phyloP scores from a whole-genome alignment of 2,329 filamentous ascomycete species.

The Clathrospora elynae region DNA sequence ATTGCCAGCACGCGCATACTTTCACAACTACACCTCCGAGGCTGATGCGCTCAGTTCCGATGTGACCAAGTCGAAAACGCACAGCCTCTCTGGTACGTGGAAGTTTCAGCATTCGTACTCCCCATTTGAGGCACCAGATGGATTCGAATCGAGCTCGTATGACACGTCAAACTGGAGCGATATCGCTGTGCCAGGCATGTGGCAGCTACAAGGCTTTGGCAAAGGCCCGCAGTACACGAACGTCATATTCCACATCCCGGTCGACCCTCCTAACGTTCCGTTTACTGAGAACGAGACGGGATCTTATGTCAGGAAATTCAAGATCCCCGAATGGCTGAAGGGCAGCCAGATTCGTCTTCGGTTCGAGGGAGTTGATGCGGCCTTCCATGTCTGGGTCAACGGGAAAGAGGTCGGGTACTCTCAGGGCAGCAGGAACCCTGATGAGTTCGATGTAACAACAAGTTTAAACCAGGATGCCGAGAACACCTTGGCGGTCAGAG shows the following conservation, averaged over 20 bases:
- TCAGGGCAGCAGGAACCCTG: conserved; percentile 70
- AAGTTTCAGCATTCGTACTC: conserved; percentile 48
- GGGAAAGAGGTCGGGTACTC: conserved; percentile 68
- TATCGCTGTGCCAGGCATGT: conserved; percentile 68
- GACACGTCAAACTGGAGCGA: conserved; percentile 55
- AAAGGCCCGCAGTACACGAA: conserved; percentile 70
- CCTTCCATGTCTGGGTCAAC: conserved; percentile 73
- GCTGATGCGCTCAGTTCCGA: conserved; percentile 55
- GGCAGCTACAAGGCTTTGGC: conserved; percentile 72
- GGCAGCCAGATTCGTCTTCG: conserved; percentile 64
- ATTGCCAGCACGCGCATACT: conserved; percentile 62
- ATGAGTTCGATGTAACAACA: conserved; percentile 70
- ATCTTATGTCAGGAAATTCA: conserved; percentile 63
- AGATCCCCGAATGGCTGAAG: conserved; percentile 58
- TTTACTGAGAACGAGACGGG: conserved; percentile 67
- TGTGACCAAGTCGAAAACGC: conserved; percentile 38
- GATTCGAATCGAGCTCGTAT: conserved; percentile 41
- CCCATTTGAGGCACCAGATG: conserved; percentile 44
- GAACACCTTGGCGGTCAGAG: conserved; percentile 66
- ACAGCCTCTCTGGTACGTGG: conserved; percentile 46
- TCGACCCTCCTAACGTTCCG: conserved; percentile 66
- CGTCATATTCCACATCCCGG: conserved; percentile 67
- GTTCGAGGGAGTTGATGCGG: conserved; percentile 74
- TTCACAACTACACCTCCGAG: conserved; percentile 59
- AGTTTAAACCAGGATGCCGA: conserved; percentile 53